phyloP scores from a whole-genome alignment of 2,329 filamentous ascomycete species.

The Fusarium sp. region DNA sequence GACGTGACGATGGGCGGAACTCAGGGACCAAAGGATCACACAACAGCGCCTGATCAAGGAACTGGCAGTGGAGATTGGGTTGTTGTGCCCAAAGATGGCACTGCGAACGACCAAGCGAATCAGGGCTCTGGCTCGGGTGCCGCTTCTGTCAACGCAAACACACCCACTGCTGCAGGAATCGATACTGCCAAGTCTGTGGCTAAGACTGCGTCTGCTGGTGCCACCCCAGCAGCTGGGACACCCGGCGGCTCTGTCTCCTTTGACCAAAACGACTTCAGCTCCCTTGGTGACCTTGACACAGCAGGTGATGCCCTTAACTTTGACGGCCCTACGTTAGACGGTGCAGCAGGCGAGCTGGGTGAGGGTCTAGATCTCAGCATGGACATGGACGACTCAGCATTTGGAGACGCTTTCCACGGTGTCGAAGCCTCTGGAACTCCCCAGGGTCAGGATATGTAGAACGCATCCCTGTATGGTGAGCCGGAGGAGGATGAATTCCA shows the following conservation, averaged over 20 bases:
- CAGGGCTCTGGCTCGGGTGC: slow-evolving; percentile 25
- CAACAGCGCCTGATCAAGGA: slow-evolving; percentile 60
- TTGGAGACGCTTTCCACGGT: slow-evolving; percentile 84
- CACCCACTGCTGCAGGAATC: slow-evolving; percentile 41
- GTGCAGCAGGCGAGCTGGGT: slow-evolving; percentile 57
- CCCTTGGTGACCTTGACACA: slow-evolving; percentile 73
- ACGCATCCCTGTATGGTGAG: background rate
- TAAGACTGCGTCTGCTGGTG: slow-evolving; percentile 35
- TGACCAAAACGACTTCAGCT: slow-evolving; percentile 70
- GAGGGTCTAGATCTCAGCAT: slow-evolving; percentile 70
- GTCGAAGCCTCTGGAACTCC: slow-evolving; percentile 57
- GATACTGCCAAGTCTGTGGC: slow-evolving; percentile 37
- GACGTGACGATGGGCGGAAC: slow-evolving; percentile 66
- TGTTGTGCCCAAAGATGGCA: slow-evolving; percentile 73
- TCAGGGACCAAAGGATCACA: slow-evolving; percentile 48
- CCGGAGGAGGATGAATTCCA: background rate
- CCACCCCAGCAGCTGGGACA: slow-evolving; percentile 46
- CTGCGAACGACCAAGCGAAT: slow-evolving; percentile 50
- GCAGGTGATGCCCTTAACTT: slow-evolving; percentile 78
- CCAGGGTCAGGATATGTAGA: slow-evolving; percentile 49
- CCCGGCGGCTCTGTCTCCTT: slow-evolving; percentile 57
- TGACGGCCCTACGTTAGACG: slow-evolving; percentile 65
- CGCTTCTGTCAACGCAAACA: slow-evolving; percentile 43
- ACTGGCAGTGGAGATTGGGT: slow-evolving; percentile 76
- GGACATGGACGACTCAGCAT: slow-evolving; percentile 82